These are phyloP conservation scores for Dendrobium officinale DNA, from an alignment of 106 monocot genomes.

Conservation along the genomic window DNA sequence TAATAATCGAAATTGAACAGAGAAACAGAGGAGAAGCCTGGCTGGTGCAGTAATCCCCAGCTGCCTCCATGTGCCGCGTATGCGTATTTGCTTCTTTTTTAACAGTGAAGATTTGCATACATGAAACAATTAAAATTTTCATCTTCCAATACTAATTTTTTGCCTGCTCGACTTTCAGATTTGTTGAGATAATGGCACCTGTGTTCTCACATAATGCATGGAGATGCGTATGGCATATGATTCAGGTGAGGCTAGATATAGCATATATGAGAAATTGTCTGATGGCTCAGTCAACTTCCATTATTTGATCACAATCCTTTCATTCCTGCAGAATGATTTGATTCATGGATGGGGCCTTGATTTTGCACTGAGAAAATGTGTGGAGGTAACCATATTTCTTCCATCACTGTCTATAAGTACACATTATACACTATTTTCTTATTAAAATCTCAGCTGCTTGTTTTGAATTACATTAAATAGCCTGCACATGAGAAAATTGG, in stretches of 20 bases:
- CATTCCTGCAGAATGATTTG: constrained; percentile 45
- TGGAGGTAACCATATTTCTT: constrained; percentile 28
- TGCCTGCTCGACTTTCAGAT: constrained; percentile 18
- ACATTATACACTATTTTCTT: neutral
- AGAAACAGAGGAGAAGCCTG: constrained; percentile 45
- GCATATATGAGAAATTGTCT: neutral
- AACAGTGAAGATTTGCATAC: neutral
- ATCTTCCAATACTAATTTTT: neutral
- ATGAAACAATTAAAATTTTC: neutral
- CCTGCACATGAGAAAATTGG: constrained; percentile 70
- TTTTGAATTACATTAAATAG: constrained; percentile 15
- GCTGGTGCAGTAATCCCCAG: constrained; percentile 43
- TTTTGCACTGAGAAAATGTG: constrained; percentile 51
- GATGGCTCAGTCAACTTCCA: neutral
- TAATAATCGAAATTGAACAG: constrained; percentile 13
- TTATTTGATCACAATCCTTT: neutral
- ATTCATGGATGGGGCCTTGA: constrained; percentile 75
- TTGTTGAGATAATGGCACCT: constrained; percentile 65
- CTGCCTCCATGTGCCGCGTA: constrained; percentile 59
- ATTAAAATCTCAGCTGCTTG: neutral
- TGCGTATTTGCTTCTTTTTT: neutral
- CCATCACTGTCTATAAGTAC: neutral
- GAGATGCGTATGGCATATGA: constrained; percentile 67
- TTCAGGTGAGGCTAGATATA: constrained; percentile 31
- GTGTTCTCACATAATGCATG: constrained; percentile 58